A percentile compares a stretch with the other conserved stretches of the same genome.
Conservation (phyloP, 176 grass and related monocot species). For the Aegilops tauschii region DNA sequence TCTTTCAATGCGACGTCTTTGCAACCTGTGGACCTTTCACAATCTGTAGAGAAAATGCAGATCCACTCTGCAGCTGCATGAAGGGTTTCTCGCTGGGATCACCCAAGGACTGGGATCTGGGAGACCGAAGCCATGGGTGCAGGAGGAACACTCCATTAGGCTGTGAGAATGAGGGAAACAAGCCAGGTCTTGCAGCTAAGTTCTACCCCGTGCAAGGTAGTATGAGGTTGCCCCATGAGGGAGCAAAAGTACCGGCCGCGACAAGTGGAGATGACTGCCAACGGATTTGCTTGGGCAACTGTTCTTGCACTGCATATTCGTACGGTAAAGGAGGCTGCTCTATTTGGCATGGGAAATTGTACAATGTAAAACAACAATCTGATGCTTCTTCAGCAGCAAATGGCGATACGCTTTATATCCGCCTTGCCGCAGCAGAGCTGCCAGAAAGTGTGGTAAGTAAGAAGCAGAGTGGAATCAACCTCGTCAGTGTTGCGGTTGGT, state of each 20-base stretch:
- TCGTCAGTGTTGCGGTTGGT: too few relatives aligned
- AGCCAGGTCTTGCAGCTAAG: not conserved
- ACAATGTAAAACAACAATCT: too few relatives aligned
- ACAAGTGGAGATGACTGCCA: not conserved
- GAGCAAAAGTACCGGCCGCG: not conserved
- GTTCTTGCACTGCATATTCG: too few relatives aligned
- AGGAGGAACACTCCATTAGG: not conserved
- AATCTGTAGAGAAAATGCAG: not conserved
- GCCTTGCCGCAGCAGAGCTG: too few relatives aligned
- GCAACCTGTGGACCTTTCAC: not conserved
- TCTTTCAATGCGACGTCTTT: not conserved
- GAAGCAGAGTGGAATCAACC: too few relatives aligned
- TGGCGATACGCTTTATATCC: too few relatives aligned
- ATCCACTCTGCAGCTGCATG: not conserved
- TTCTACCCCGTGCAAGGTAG: not conserved
- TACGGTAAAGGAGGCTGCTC: too few relatives aligned
- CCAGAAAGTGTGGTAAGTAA: too few relatives aligned
- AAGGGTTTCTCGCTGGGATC: not conserved
- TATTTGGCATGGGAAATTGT: too few relatives aligned
- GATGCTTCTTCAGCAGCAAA: too few relatives aligned
- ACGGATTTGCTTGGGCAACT: too few relatives aligned
- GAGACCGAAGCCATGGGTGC: not conserved
- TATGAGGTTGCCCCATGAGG: not conserved
- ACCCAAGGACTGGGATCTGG: not conserved
- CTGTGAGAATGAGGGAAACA: not conserved